Evolutionary conservation across 2,329 filamentous ascomycete genomes (phyloP).

Genomic region (Botryotinia globosa): DNA sequence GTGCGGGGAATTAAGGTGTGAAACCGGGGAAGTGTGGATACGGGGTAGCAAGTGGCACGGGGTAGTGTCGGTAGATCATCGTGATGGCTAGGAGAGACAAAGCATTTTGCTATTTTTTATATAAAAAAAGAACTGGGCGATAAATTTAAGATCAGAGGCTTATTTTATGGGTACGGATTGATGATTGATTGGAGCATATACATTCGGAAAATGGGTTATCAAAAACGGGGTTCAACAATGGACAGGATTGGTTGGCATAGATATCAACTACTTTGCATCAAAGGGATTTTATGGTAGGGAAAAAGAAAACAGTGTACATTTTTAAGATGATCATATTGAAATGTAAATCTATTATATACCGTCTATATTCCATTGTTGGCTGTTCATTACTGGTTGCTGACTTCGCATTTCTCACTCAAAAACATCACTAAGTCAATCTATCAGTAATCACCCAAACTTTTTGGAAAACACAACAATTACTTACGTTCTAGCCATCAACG

Average conservation of each 20-base stretch:
- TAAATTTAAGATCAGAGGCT: background rate
- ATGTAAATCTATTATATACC: background rate
- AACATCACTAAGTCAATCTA: constrained; percentile 28
- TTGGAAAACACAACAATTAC: constrained; percentile 10
- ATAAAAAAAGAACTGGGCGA: background rate
- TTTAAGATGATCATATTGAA: background rate
- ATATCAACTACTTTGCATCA: constrained; percentile 36
- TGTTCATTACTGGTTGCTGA: background rate
- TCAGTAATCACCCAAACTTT: background rate
- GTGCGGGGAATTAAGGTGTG: background rate
- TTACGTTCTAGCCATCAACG: constrained; percentile 50
- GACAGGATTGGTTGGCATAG: constrained; percentile 26
- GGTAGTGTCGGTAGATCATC: background rate
- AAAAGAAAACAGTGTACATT: constrained; percentile 4
- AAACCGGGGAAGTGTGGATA: constrained; percentile 9
- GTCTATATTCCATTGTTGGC: background rate
- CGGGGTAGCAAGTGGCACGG: background rate
- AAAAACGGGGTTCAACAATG: constrained; percentile 34
- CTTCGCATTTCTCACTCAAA: background rate
- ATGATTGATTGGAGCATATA: constrained; percentile 16
- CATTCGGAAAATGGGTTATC: constrained; percentile 12
- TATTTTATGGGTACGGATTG: background rate
- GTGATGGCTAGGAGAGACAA: background rate
- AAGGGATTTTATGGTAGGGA: constrained; percentile 23
- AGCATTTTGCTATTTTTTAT: background rate